phyloP scores from a whole-genome alignment of 331 rosid genomes.

The Prunus yedoensis region DNA sequence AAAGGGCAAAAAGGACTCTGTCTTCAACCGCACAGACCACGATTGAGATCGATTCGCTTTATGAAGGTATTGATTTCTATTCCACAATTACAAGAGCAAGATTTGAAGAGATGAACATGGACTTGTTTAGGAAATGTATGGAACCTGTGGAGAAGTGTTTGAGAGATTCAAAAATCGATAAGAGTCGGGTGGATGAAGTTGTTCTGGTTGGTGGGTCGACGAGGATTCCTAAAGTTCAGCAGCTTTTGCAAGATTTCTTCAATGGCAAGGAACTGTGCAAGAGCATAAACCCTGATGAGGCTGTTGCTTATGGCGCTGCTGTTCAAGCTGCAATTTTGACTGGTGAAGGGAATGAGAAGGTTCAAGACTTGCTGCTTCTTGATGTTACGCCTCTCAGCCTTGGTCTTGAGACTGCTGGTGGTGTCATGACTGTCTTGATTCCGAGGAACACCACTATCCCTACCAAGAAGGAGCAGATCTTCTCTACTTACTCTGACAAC shows the following conservation, averaged over 20 bases:
- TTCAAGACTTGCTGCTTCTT: slow-evolving; percentile 42
- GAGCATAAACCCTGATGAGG: slow-evolving; percentile 53
- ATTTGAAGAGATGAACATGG: no score
- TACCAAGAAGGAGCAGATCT: slow-evolving; percentile 49
- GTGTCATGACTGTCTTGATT: slow-evolving; percentile 45
- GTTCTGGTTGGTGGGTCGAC: slow-evolving; percentile 62
- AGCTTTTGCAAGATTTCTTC: slow-evolving; percentile 51
- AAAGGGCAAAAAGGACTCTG: no score
- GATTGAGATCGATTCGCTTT: no score
- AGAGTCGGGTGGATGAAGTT: slow-evolving; percentile 50
- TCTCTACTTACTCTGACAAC: slow-evolving; percentile 44
- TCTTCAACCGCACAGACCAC: no score
- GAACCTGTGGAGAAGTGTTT: no score
- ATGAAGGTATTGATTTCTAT: no score
- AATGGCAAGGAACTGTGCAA: slow-evolving; percentile 51
- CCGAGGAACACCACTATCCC: slow-evolving; percentile 57
- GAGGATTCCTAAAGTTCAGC: slow-evolving; percentile 55
- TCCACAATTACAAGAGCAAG: no score
- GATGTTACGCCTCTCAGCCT: slow-evolving; percentile 58
- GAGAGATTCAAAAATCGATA: no score
- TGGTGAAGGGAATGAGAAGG: slow-evolving; percentile 46
- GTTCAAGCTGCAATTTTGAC: slow-evolving; percentile 53
- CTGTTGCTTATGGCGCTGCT: slow-evolving; percentile 50
- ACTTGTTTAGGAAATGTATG: no score
- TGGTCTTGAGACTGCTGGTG: slow-evolving; percentile 52